A percentile compares a stretch with the other conserved stretches of the same genome.
phyloP scores from a whole-genome alignment of 176 grass and related monocot species.

The Echinochloa phyllopogon region DNA sequence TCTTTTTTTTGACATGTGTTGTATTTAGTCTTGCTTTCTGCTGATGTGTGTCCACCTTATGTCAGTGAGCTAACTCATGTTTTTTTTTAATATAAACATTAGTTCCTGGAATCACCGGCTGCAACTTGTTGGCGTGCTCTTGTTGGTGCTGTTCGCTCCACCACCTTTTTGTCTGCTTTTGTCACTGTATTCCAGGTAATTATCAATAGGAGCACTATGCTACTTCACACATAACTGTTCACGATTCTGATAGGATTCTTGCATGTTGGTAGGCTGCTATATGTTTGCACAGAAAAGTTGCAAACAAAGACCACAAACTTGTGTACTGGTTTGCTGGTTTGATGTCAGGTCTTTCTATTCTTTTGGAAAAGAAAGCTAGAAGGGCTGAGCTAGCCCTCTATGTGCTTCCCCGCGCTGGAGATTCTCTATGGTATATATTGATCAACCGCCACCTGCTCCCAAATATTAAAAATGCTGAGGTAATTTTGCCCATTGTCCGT shows the following conservation, averaged over 20 bases:
- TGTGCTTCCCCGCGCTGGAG: conserved; percentile 90
- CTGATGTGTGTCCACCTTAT: conserved; percentile 12
- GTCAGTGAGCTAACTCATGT: conserved; percentile 36
- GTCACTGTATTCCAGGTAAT: conserved; percentile 93
- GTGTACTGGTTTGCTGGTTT: conserved; percentile 94
- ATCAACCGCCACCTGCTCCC: conserved; percentile 85
- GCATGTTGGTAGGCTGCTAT: conserved; percentile 65
- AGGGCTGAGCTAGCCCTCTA: conserved; percentile 95
- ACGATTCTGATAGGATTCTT: conserved; percentile 43
- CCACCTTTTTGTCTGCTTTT: conserved; percentile 94
- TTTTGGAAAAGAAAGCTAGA: conserved; percentile 94
- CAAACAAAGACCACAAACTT: conserved; percentile 89
- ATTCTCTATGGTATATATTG: conserved; percentile 95
- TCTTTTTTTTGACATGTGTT: conserved; percentile 2
- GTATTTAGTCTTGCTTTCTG: neutral
- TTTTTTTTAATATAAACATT: conserved; percentile 42
- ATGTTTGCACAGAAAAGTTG: conserved; percentile 94
- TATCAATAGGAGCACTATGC: conserved; percentile 14
- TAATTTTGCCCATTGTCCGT: conserved; percentile 31
- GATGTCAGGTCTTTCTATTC: conserved; percentile 82
- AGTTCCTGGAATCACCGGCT: conserved; percentile 95
- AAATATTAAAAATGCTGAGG: conserved; percentile 91
- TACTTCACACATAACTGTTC: conserved; percentile 30
- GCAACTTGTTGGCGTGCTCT: conserved; percentile 88
- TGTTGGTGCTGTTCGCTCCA: conserved; percentile 89